A percentile compares a stretch with the other conserved stretches of the same genome.
These are phyloP conservation scores for Boechera stricta DNA, from an alignment of 345 rosid species.

Conservation along the genomic window DNA sequence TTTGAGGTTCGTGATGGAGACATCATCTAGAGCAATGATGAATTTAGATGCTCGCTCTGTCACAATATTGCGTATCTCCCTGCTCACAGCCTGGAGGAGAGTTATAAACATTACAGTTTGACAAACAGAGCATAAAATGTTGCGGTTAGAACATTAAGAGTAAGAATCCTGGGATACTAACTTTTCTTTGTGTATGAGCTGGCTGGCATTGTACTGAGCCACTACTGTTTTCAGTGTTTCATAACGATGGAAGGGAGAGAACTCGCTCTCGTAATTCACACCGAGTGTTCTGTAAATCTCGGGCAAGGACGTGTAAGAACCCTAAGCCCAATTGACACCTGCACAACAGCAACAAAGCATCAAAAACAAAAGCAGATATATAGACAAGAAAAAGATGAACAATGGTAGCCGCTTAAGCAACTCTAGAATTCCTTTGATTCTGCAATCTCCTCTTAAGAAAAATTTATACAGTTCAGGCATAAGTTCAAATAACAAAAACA, in stretches of 20 bases:
- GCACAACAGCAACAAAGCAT: constrained; percentile 33
- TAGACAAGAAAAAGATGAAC: neutral
- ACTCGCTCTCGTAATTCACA: constrained; percentile 71
- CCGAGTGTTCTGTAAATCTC: constrained; percentile 73
- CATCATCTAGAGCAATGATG: constrained; percentile 68
- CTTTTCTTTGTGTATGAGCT: constrained; percentile 84
- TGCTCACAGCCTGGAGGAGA: constrained; percentile 45
- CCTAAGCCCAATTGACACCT: constrained; percentile 89
- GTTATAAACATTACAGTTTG: neutral
- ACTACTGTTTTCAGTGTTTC: constrained; percentile 91
- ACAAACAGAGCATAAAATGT: neutral
- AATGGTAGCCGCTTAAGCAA: too few species aligned
- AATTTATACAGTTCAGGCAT: too few species aligned
- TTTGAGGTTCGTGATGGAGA: constrained; percentile 71
- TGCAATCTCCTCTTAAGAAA: too few species aligned
- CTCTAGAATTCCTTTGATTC: too few species aligned
- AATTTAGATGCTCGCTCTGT: constrained; percentile 72
- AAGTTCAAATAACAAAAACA: too few species aligned
- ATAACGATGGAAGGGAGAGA: constrained; percentile 70
- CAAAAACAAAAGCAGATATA: neutral
- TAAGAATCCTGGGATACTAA: neutral
- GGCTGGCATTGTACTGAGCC: constrained; percentile 93
- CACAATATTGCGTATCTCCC: constrained; percentile 74
- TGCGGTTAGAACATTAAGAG: neutral
- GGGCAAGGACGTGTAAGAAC: constrained; percentile 90